Conservation (phyloP, 139 green algal species). For the Volvox africanus region DNA sequence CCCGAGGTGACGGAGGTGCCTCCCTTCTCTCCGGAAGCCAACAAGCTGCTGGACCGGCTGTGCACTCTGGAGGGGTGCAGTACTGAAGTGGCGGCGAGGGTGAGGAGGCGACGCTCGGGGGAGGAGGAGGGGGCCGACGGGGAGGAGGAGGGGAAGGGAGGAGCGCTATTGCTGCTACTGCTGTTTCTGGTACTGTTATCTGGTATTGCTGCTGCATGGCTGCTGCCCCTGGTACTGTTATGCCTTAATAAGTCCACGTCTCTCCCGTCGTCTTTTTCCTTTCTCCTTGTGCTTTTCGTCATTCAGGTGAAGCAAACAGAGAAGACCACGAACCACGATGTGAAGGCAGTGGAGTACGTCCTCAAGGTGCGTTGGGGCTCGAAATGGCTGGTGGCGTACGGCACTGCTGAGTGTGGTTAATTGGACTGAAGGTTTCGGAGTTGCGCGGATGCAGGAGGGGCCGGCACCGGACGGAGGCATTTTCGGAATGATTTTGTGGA, state of each 20-base stretch:
- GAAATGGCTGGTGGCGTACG: background rate
- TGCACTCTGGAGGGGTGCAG: constrained; percentile 69
- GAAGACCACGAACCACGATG: constrained; percentile 98
- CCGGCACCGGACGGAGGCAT: too few species aligned
- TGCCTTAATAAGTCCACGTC: too few species aligned
- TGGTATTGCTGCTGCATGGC: too few species aligned
- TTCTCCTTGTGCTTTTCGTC: background rate
- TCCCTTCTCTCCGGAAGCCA: constrained; percentile 81
- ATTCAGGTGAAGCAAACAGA: constrained; percentile 89
- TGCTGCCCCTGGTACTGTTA: too few species aligned
- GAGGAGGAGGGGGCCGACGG: background rate
- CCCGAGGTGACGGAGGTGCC: constrained; percentile 81
- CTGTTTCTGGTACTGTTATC: too few species aligned
- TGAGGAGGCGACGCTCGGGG: constrained; percentile 33
- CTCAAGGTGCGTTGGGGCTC: constrained; percentile 77
- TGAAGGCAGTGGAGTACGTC: constrained; percentile 99
- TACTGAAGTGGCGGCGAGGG: constrained; percentile 80
- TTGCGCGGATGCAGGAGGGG: too few species aligned
- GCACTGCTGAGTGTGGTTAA: too few species aligned
- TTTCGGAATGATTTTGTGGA: too few species aligned
- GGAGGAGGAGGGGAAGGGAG: background rate
- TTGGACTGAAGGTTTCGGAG: too few species aligned
- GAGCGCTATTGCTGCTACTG: background rate
- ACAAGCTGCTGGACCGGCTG: constrained; percentile 85
- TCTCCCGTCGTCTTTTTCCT: background rate